Conservation (phyloP, 2,329 filamentous ascomycete genomes). For the Colletotrichum lini region DNA sequence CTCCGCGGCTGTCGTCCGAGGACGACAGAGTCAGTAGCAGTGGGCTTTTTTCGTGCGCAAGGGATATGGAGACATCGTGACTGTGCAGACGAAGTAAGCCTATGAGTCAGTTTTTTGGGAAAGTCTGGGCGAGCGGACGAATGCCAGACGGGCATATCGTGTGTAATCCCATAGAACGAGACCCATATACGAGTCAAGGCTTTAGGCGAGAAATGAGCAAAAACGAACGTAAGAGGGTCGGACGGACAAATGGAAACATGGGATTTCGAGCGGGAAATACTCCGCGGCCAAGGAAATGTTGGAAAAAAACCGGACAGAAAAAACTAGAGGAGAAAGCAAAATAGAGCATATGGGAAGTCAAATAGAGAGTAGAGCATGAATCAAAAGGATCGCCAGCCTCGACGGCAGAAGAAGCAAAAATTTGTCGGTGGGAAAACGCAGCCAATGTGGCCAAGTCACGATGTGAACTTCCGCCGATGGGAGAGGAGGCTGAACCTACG, state of each 20-base stretch:
- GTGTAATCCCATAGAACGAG: conserved; percentile 13
- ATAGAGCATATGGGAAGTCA: conserved; percentile 8
- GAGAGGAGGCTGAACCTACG: conserved; percentile 44
- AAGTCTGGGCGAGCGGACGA: conserved; percentile 13
- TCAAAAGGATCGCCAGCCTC: neutral
- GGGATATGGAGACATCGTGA: conserved; percentile 62
- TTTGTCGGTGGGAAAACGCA: neutral
- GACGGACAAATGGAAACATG: conserved; percentile 21
- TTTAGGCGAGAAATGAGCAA: neutral
- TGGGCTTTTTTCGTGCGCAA: conserved; percentile 62
- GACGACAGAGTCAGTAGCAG: conserved; percentile 52
- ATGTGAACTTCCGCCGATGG: conserved; percentile 1
- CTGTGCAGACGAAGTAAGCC: conserved; percentile 47
- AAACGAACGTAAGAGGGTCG: conserved; percentile 23
- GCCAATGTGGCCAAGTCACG: no score
- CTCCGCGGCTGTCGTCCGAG: conserved; percentile 7
- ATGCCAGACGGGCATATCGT: conserved; percentile 31
- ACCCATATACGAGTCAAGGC: conserved; percentile 39
- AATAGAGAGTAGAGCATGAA: neutral
- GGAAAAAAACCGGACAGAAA: neutral
- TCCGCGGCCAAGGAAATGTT: neutral
- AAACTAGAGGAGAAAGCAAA: conserved; percentile 43
- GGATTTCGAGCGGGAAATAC: conserved; percentile 35
- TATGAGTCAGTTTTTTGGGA: conserved; percentile 33
- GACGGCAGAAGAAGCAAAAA: neutral